phyloP scores from a whole-genome alignment of 805 yeast species.

The Pichia californica region DNA sequence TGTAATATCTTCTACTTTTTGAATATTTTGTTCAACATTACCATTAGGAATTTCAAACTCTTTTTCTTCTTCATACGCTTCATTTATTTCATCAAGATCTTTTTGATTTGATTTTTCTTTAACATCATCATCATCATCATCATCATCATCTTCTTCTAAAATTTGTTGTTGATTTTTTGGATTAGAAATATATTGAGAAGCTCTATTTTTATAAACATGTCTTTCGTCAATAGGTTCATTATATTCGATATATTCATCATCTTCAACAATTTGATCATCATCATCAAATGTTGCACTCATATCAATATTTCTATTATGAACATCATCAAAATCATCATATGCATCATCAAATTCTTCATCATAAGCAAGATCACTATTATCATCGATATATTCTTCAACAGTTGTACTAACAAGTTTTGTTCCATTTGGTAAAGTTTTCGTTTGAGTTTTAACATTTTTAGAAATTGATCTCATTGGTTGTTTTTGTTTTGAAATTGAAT shows the following conservation, averaged over 20 bases:
- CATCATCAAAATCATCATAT: slow-evolving; percentile 8
- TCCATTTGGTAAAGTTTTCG: slow-evolving; percentile 13
- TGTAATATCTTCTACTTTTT: background rate
- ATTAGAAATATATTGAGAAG: background rate
- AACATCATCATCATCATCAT: background rate
- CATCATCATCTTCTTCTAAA: no score
- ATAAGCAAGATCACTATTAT: slow-evolving; percentile 17
- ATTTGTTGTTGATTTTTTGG: no score
- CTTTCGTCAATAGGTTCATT: slow-evolving; percentile 1
- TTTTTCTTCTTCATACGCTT: background rate
- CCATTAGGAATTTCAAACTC: background rate
- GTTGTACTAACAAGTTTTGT: slow-evolving; percentile 12
- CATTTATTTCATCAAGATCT: background rate
- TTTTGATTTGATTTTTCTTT: background rate
- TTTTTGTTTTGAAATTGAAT: no score
- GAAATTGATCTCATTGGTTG: slow-evolving; percentile 4
- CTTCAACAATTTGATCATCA: background rate
- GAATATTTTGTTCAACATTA: background rate
- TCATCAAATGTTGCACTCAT: slow-evolving; percentile 8
- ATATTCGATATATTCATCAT: background rate
- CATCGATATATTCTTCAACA: slow-evolving; percentile 18
- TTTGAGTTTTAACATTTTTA: slow-evolving; percentile 10
- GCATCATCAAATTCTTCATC: slow-evolving; percentile 6
- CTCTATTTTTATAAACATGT: background rate
- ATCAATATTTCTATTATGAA: slow-evolving; percentile 2